phyloP scores from a whole-genome alignment of 768 basidiomycete genomes.

The Mycena olivaceomarginata region DNA sequence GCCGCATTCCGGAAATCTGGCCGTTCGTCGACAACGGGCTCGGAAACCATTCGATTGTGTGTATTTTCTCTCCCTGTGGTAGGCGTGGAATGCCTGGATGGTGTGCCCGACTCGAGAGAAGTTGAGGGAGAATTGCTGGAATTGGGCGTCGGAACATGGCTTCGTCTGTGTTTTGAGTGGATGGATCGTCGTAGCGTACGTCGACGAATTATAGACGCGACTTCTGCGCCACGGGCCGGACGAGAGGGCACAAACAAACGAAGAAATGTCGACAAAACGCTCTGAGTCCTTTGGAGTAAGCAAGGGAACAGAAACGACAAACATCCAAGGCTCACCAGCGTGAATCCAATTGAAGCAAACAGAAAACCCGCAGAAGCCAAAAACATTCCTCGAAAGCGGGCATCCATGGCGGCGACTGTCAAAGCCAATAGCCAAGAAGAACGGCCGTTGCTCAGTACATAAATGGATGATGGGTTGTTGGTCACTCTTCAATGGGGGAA shows the following conservation, averaged over 20 bases:
- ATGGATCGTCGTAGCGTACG: background rate
- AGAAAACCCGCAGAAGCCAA: constrained; percentile 37
- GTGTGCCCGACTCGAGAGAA: constrained; percentile 7
- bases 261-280: constrained; percentile 42
- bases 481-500: no score
- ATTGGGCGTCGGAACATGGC: constrained; percentile 24
- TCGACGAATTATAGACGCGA: constrained; percentile 22
- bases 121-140: constrained; percentile 26
- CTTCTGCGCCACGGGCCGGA: constrained; percentile 30
- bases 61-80: constrained; percentile 5
- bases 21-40: constrained; percentile 8
- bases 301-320: background rate
- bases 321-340: constrained; percentile 35
- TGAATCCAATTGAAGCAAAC: constrained; percentile 42
- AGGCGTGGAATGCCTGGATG: background rate
- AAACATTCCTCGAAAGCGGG: constrained; percentile 37
- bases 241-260: constrained; percentile 30
- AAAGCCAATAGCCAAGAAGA: constrained; percentile 36
- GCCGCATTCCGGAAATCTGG: constrained; percentile 27
- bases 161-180: constrained; percentile 11
- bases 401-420: constrained; percentile 46
- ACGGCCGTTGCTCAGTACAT: constrained; percentile 7
- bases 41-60: constrained; percentile 21
- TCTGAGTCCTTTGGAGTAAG: constrained; percentile 26
- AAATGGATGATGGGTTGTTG: background rate